Base-by-base conservation (phyloP, 164 flowering plant species). In the Chimonanthus praecox region DNA sequence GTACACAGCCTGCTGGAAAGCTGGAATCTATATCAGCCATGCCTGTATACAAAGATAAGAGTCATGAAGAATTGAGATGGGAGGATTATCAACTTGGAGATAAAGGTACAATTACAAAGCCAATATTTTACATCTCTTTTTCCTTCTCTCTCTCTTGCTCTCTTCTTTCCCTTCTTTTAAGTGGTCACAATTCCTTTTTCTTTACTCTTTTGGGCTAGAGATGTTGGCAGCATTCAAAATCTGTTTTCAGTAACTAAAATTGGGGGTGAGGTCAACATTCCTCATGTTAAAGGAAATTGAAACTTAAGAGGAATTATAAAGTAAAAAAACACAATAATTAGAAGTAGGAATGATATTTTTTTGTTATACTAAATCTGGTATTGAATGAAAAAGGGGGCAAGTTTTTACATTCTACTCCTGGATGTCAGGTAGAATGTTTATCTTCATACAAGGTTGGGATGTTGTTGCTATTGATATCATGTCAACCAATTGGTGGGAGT, bases 11-110 rank as follows among this genome's bases (percentile, higher is more conserved):
- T 43, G 83, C 90, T 79, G 97, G 88, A 62, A 96, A 89, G 84
- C 85, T 96, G 77, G 97, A 88, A 80, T 94, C 99, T 21, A 89
- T 94, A 84, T 94, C 97, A 8, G 99, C 97, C 47, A 96, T 96
- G 99, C 90, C 97, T 58, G 88, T 78, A 6, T 94, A 92, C 84
- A 96, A 88, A 79, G 97, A 90, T 43, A 96, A 96, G 82, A 89
- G 97, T 81, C 98, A 92, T 75, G 99, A 96, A 78, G 99, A 96
- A 77, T 89, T 96, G 64, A 85, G 98, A 76, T 95, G 99, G 99
- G 99, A 93, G 75, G 99, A 95, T 80, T 95, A 90, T 76, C 99
- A 95, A 77, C 74, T 74, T 81, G 97, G 97, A 67, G 97, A 93
- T 80, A 93, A 90, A 88, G 96, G 97, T 95, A 73, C 51, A 20